Percentiles rank a stretch among this genome's conserved stretches.
Conservation (phyloP, 352 stramenopile species). For the Pythium oligandrum region DNA sequence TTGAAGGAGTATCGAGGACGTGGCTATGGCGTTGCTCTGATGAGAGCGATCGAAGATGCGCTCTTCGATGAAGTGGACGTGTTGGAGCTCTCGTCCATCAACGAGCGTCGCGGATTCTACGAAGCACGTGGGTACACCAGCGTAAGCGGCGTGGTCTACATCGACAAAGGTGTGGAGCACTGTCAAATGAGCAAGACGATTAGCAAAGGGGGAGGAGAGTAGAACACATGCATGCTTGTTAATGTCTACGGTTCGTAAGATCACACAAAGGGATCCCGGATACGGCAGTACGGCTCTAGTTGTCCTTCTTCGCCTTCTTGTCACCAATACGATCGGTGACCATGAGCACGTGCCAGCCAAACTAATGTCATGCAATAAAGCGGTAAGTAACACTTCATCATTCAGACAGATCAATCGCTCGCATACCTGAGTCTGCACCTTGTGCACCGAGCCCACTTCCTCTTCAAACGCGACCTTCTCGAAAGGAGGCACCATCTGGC, state of each 20-base stretch:
- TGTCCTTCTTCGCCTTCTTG: slow-evolving; percentile 28
- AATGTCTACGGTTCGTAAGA: too few relatives aligned
- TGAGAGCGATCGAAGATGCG: slow-evolving; percentile 30
- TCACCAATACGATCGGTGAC: slow-evolving; percentile 63
- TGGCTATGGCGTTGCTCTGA: slow-evolving; percentile 37
- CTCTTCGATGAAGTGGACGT: slow-evolving; percentile 26
- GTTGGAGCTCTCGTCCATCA: slow-evolving; percentile 43
- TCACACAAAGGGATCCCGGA: too few relatives aligned
- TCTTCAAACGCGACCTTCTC: slow-evolving; percentile 70
- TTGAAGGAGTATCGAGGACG: slow-evolving; percentile 50
- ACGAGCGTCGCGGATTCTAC: slow-evolving; percentile 57
- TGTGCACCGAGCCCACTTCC: slow-evolving; percentile 67
- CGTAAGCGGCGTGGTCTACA: slow-evolving; percentile 40
- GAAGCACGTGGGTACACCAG: slow-evolving; percentile 58
- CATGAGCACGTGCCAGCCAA: slow-evolving; percentile 75
- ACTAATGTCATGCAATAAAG: slow-evolving; percentile 22
- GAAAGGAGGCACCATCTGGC: slow-evolving; percentile 76
- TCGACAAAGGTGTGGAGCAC: slow-evolving; percentile 50
- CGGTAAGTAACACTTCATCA: slow-evolving; percentile 4
- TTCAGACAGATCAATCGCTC: too few relatives aligned
- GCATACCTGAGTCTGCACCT: slow-evolving; percentile 72
- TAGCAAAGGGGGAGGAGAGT: slow-evolving; percentile 1
- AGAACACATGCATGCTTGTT: background rate
- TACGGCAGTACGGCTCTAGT: background rate
- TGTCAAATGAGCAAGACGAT: slow-evolving; percentile 10